Evolutionary conservation across 2,329 filamentous ascomycete species (phyloP).

Genomic region (Clonostachys rosea): DNA sequence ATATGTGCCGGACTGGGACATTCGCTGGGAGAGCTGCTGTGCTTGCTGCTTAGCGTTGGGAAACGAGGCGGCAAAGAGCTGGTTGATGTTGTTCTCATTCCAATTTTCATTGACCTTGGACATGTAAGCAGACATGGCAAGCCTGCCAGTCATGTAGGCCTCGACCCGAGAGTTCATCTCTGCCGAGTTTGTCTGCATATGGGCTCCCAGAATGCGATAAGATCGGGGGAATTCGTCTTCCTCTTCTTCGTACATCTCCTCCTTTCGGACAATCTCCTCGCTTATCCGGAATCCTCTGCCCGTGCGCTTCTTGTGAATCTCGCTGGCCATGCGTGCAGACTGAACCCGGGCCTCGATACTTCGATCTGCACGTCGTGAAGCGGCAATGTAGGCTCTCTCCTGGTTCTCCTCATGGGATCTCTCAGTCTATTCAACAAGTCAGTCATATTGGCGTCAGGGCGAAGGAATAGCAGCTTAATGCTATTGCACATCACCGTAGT

Average conservation of each 20-base stretch:
- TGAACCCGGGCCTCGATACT: conserved; percentile 84
- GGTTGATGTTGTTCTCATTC: conserved; percentile 40
- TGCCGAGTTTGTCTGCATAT: conserved; percentile 54
- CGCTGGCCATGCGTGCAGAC: conserved; percentile 82
- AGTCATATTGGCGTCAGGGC: no score
- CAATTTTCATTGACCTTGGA: conserved; percentile 27
- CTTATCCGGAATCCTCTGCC: conserved; percentile 78
- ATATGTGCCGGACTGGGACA: neutral
- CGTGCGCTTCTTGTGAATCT: conserved; percentile 84
- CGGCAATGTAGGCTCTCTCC: conserved; percentile 87
- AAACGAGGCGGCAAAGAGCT: conserved; percentile 39
- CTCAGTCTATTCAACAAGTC: conserved; percentile 50
- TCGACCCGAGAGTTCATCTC: conserved; percentile 60
- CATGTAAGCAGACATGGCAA: conserved; percentile 35
- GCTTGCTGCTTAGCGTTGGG: conserved; percentile 24
- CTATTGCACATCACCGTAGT: no score
- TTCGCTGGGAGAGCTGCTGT: conserved; percentile 3
- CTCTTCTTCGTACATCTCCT: conserved; percentile 96
- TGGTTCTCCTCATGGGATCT: conserved; percentile 78
- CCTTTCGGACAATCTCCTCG: conserved; percentile 79
- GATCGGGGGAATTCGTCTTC: conserved; percentile 73
- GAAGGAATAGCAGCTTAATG: no score
- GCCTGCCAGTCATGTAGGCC: conserved; percentile 33
- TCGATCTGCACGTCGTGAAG: conserved; percentile 80
- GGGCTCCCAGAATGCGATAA: conserved; percentile 58